phyloP scores from a whole-genome alignment of 2,329 filamentous ascomycete genomes.

The Microascus cirrosus region DNA sequence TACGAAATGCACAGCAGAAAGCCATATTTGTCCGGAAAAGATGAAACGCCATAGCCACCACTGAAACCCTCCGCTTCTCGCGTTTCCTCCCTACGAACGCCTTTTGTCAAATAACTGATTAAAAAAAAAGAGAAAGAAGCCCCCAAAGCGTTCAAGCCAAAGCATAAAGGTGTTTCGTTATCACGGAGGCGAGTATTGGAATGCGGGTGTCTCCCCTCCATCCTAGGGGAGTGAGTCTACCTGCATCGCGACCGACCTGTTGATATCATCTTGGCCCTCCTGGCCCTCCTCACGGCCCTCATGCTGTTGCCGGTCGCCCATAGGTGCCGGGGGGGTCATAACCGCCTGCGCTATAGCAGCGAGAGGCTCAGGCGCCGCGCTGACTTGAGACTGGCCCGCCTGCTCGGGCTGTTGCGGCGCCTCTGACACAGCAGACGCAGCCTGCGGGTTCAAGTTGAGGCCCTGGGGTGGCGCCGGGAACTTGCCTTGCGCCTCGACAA shows the following conservation, averaged over 20 bases:
- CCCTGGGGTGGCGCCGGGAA: slow-evolving; percentile 75
- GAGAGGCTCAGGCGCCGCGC: slow-evolving; percentile 7
- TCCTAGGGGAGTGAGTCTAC: slow-evolving; percentile 3
- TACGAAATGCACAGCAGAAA: no score
- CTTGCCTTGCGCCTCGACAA: slow-evolving; percentile 75
- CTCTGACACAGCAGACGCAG: slow-evolving; percentile 12
- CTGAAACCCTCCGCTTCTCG: neutral
- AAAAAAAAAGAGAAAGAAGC: neutral
- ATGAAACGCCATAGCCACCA: neutral
- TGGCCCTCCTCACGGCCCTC: neutral
- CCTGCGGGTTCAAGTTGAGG: slow-evolving; percentile 54
- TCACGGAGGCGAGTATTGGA: neutral
- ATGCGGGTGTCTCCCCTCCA: neutral
- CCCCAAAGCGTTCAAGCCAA: neutral
- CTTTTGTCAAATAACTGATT: slow-evolving; percentile 5
- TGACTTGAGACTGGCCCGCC: neutral
- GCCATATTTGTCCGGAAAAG: neutral
- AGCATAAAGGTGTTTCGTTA: slow-evolving; percentile 5
- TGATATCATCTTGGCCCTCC: slow-evolving; percentile 37
- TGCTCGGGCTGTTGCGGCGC: slow-evolving; percentile 8
- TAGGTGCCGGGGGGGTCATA: slow-evolving; percentile 5
- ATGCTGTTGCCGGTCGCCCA: slow-evolving; percentile 6
- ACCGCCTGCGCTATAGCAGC: slow-evolving; percentile 2
- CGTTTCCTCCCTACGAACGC: slow-evolving; percentile 9
- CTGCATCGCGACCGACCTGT: slow-evolving; percentile 31